Conservation (phyloP, 441 rosid genomes). For the Brassica balearica region DNA sequence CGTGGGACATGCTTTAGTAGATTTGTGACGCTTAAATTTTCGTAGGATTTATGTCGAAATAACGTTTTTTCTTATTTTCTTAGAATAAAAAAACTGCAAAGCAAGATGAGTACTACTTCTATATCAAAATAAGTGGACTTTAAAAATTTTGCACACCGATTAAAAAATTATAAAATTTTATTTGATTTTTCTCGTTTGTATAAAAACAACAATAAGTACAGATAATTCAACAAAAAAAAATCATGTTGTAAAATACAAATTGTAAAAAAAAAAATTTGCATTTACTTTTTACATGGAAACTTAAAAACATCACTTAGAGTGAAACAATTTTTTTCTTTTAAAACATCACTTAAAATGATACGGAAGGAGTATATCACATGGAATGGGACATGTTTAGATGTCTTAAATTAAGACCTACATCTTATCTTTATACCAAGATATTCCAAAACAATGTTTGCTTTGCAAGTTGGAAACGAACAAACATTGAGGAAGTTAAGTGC, state of each 20-base stretch:
- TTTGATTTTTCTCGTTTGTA: too few relatives aligned
- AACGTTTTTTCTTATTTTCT: not conserved
- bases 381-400: conserved; percentile 13
- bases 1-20: not conserved
- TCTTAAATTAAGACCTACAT: conserved; percentile 28
- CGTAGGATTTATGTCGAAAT: conserved; percentile 1
- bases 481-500: conserved; percentile 27
- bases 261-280: too few relatives aligned
- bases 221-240: too few relatives aligned
- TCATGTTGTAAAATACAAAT: too few relatives aligned
- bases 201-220: too few relatives aligned
- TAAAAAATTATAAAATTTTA: too few relatives aligned
- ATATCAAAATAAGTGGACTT: too few relatives aligned
- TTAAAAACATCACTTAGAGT: too few relatives aligned
- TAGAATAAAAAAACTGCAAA: not conserved
- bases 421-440: conserved; percentile 27
- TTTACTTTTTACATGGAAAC: too few relatives aligned
- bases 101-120: not conserved
- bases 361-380: conserved; percentile 19
- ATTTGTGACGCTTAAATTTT: not conserved
- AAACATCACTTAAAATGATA: too few relatives aligned
- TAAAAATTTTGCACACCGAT: too few relatives aligned
- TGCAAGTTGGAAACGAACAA: conserved; percentile 43
- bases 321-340: too few relatives aligned
- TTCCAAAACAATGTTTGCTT: conserved; percentile 41